Base-by-base conservation (phyloP, 306 rosid genomes). In the Medicago ruthenica region DNA sequence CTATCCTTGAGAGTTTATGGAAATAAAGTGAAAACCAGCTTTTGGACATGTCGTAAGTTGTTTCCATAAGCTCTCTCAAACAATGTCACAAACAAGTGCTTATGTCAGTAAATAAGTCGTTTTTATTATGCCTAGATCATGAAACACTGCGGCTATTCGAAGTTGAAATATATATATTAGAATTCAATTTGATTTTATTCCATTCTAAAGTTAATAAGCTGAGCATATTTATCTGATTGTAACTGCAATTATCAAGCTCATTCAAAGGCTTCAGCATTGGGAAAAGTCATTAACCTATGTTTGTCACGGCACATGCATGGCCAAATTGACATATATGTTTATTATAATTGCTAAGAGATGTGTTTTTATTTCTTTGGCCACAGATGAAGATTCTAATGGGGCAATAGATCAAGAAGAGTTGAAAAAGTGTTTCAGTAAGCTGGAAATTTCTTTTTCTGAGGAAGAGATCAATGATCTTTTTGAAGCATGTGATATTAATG, bases 341-440 rank as follows among this genome's bases (percentile, higher is more conserved):
- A 36, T 66, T 50, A 6, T 50, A 47, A 51, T 55, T 64, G 65
- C 55, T 73, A 73, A 69, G 36, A 76, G 60, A 6, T 64, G 58
- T 78, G 47, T 59, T 50, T 76, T 79, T 67, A 6, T 85, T 42
- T 70, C 8, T 73, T 81, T 79, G 66, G 55, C 34, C 59, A 39
- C 80, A 94, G 98, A 95, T 62, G 98, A 90, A 86, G 98, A 95
- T 85, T 88, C 90, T 21, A 92, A 95, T 64, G 98, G 97, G 11
- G 80, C 67, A 53, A 88, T 95, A 40, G 98, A 95, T 83, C 85
- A 79, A 13, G 89, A 71, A 60, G 98, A 95, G 83, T 81, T 95
- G 89, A 92, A 83, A 54, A 81, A 82, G 45, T 85, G 97, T 80
- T 95, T 95, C 83, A 82, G 10, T 1, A 80, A 88, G 85, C 86